These are phyloP conservation scores for Pseudofabraea citricarpa DNA, from an alignment of 2,329 filamentous ascomycete genomes.

Conservation along the genomic window DNA sequence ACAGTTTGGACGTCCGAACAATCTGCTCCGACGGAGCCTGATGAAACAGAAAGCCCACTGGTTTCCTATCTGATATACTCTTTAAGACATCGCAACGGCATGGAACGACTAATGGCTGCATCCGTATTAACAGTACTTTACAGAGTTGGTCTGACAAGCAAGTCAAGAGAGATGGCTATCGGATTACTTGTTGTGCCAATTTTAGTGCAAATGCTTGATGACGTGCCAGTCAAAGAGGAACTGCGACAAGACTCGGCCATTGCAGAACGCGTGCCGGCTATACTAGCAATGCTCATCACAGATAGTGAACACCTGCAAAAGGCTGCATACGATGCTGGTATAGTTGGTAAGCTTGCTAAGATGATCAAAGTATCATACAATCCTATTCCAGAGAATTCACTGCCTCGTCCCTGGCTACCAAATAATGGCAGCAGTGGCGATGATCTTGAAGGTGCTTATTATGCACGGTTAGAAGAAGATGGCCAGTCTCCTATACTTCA, in stretches of 20 bases:
- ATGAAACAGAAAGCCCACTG: constrained; percentile 65
- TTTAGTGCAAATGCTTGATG: constrained; percentile 61
- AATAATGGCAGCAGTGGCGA: constrained; percentile 9
- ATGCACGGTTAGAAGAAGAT: constrained; percentile 50
- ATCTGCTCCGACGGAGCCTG: constrained; percentile 33
- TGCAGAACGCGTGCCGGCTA: constrained; percentile 66
- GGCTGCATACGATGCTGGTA: constrained; percentile 68
- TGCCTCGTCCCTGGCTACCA: constrained; percentile 50
- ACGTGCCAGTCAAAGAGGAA: constrained; percentile 34
- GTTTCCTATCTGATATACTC: constrained; percentile 69
- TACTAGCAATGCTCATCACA: constrained; percentile 73
- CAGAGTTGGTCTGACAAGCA: constrained; percentile 61
- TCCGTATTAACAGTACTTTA: constrained; percentile 66
- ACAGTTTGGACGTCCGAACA: constrained; percentile 9
- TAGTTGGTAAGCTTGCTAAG: constrained; percentile 56
- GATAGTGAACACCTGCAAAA: constrained; percentile 78
- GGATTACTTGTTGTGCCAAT: constrained; percentile 66
- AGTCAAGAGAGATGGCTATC: constrained; percentile 58
- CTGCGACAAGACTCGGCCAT: constrained; percentile 43
- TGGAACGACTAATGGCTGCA: constrained; percentile 63
- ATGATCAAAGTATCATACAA: constrained; percentile 65
- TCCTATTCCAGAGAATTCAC: constrained; percentile 40
- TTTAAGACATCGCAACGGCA: constrained; percentile 50
- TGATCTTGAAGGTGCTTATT: constrained; percentile 19
- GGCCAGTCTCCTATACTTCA: constrained; percentile 55